These are phyloP conservation scores for Pestalotiopsis sp. DNA, from an alignment of 2,329 filamentous ascomycete genomes.

Conservation along the genomic window DNA sequence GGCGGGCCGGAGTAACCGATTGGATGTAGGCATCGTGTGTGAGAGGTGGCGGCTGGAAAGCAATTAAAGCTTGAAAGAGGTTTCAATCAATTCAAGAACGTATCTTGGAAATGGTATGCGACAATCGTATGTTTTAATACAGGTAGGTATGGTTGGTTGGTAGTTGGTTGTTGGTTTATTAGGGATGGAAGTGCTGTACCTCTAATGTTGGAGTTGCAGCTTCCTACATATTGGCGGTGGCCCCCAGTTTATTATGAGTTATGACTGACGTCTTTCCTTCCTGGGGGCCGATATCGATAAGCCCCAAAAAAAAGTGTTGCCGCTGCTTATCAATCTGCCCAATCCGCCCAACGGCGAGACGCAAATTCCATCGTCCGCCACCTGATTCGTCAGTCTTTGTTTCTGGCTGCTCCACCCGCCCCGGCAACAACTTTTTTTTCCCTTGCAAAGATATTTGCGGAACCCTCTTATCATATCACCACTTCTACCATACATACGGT, in stretches of 20 bases:
- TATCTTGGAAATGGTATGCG: neutral
- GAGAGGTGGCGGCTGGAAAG: neutral
- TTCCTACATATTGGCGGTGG: neutral
- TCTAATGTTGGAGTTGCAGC: neutral
- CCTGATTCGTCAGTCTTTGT: constrained; percentile 6
- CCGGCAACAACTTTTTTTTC: neutral
- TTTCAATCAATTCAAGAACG: neutral
- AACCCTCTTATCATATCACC: neutral
- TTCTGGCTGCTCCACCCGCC: neutral
- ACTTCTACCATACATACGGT: constrained; percentile 11
- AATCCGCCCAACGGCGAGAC: constrained; percentile 5
- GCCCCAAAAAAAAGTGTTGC: constrained; percentile 2
- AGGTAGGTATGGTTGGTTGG: neutral
- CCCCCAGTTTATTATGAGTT: neutral
- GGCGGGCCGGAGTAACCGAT: constrained; percentile 29
- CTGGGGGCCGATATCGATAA: constrained; percentile 13
- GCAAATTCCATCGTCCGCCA: constrained; percentile 9
- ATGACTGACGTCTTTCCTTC: constrained; percentile 2
- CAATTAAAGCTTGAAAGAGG: neutral
- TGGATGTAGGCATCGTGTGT: constrained; percentile 20
- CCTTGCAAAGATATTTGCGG: neutral
- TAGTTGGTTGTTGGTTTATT: neutral
- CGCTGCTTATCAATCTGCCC: neutral
- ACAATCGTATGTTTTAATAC: neutral
- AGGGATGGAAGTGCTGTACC: neutral